phyloP scores from a whole-genome alignment of 495 filamentous ascomycete species.

The Lentithecium fluviatile region DNA sequence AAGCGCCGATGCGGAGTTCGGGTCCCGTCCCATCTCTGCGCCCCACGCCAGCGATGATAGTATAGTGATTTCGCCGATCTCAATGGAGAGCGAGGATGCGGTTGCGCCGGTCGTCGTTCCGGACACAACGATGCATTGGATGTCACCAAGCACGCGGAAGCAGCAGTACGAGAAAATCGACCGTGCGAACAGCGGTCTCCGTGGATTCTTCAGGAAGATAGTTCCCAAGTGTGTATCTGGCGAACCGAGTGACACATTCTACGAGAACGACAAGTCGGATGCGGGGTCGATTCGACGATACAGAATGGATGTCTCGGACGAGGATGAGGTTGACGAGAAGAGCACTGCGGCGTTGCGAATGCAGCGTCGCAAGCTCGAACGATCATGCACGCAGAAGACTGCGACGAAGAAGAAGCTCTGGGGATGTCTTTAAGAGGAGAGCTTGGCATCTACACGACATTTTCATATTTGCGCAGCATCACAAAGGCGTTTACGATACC shows the following conservation, averaged over 20 bases:
- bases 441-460: neutral
- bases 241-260: slow-evolving; percentile 18
- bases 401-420: slow-evolving; percentile 15
- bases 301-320: slow-evolving; percentile 19
- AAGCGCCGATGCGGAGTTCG: neutral
- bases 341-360: slow-evolving; percentile 4
- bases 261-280: slow-evolving; percentile 25
- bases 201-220: slow-evolving; percentile 20
- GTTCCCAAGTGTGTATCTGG: slow-evolving; percentile 26
- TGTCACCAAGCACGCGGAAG: slow-evolving; percentile 23
- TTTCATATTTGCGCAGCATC: slow-evolving; percentile 9
- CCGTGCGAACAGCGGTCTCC: slow-evolving; percentile 17
- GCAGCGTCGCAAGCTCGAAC: neutral
- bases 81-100: slow-evolving; percentile 8
- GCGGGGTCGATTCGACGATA: slow-evolving; percentile 26
- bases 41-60: neutral
- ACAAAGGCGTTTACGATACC: slow-evolving; percentile 22
- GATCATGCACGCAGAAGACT: neutral
- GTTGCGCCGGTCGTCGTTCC: slow-evolving; percentile 2
- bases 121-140: slow-evolving; percentile 33
- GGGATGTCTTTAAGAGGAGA: slow-evolving; percentile 19
- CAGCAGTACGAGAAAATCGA: slow-evolving; percentile 32
- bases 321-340: slow-evolving; percentile 22
- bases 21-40: slow-evolving; percentile 1
- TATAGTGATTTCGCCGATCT: neutral